Base-by-base conservation (phyloP, 2,329 filamentous ascomycete species). In the Monosporascus ibericus region DNA sequence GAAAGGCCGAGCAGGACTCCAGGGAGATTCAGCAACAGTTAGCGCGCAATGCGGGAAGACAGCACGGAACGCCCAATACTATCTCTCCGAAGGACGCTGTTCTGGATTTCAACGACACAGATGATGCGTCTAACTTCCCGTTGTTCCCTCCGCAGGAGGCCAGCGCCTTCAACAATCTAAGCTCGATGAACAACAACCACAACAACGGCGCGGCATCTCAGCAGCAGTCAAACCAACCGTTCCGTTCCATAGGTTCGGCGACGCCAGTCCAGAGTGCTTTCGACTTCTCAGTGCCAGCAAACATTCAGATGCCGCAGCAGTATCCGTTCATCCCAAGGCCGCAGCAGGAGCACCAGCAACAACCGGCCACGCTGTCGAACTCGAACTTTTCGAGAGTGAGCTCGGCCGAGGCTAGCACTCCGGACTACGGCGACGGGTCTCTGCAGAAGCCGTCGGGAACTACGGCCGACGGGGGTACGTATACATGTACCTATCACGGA, bases 61-160 rank as follows among this genome's bases (percentile, higher is more conserved):
- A 78, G 46, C 72, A 75, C 1, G 68, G 76, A 6, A 79, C 78
- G 0, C 78, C 86, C n/a, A 89, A 90, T 70, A 96, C 92, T 0
- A 96, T 99, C 47, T 97, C 92, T 1, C 94, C 92, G 24, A 95
- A 95, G 72, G 92, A 97, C 63, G 89, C 92, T 1, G 72, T 95
- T 54, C 73, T 96, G 48, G 92, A 96, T 55, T 96, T 92, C 66
- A 82, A 86, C 55, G 90, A 94, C 39, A 70, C 76, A 0, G 88
- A 92, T 3, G 84, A 86, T 18, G 86, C 87, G 47, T 72, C 80
- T 5, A 83, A 83, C 54, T 83, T 87, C 61, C 84, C 89, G 14
- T 73, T 96, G 20, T 95, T 96, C 65, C 81, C 88, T 3, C 76
- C 81, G 2, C 75, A 80, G 51, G 75, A 81, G 42, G 67, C 75